These are phyloP conservation scores for Apostasia ramifera DNA, from an alignment of 106 monocot species.

Conservation along the genomic window DNA sequence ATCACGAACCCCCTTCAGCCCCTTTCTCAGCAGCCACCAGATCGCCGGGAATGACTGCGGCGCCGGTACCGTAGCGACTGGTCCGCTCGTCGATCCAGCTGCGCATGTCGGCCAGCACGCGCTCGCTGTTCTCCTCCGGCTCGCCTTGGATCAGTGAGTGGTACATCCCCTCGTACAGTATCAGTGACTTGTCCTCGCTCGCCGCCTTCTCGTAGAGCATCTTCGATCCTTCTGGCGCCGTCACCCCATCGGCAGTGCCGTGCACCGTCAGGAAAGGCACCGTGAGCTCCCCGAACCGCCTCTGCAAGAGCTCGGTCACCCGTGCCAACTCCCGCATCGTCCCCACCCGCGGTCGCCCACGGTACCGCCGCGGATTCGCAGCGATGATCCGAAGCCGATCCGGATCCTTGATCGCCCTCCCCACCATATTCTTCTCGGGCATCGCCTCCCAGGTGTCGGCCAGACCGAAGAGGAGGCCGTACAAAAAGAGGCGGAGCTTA, in stretches of 20 bases:
- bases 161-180: constrained; percentile 57
- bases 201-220: constrained; percentile 52
- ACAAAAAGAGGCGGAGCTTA: constrained; percentile 49
- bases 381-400: constrained; percentile 67
- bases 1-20: not conserved
- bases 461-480: constrained; percentile 70
- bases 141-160: constrained; percentile 69
- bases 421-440: constrained; percentile 92
- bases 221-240: constrained; percentile 50
- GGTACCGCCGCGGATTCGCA: constrained; percentile 74
- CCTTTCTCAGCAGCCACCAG: not conserved
- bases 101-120: constrained; percentile 68
- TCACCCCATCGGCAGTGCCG: constrained; percentile 55
- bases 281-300: constrained; percentile 41
- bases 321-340: constrained; percentile 86
- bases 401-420: constrained; percentile 71
- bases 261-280: constrained; percentile 60
- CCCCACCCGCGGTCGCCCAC: constrained; percentile 64
- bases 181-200: constrained; percentile 49
- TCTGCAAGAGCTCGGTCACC: constrained; percentile 46
- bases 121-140: constrained; percentile 48
- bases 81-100: constrained; percentile 72
- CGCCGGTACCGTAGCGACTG: constrained; percentile 2
- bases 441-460: constrained; percentile 91
- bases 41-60: not conserved